A percentile compares a stretch with the other conserved stretches of the same genome.
Conservation (phyloP, 257 asterid genomes). For the Lantana camara region DNA sequence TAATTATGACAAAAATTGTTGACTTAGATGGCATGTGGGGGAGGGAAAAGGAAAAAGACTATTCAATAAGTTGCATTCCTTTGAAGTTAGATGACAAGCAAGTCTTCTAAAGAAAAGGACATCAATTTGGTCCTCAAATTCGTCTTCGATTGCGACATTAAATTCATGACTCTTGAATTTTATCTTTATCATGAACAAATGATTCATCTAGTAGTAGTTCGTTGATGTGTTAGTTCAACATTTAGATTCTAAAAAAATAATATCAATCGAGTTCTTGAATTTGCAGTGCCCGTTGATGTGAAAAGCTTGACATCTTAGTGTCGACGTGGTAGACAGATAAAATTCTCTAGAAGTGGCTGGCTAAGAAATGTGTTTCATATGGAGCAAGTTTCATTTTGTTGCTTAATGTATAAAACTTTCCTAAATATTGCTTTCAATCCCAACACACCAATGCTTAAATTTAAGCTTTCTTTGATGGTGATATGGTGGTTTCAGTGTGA, state of each 20-base stretch:
- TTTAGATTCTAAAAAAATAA: too few species aligned
- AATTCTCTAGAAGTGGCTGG: neutral
- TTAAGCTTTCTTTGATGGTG: neutral
- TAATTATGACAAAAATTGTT: neutral
- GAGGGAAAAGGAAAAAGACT: conserved; percentile 9
- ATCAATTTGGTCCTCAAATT: conserved; percentile 5
- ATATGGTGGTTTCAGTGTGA: neutral
- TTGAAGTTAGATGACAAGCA: conserved; percentile 19
- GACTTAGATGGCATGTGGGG: conserved; percentile 10
- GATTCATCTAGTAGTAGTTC: too few species aligned
- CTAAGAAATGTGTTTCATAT: neutral
- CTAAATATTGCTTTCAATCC: conserved; percentile 1
- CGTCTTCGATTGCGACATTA: conserved; percentile 21
- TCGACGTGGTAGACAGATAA: too few species aligned
- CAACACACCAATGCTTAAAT: neutral
- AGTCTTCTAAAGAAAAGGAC: conserved; percentile 32
- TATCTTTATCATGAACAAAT: too few species aligned
- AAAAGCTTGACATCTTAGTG: too few species aligned
- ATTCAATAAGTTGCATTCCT: conserved; percentile 6
- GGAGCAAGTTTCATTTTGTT: neutral
- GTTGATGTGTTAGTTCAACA: too few species aligned
- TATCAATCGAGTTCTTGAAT: too few species aligned
- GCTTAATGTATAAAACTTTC: neutral
- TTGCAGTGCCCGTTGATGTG: too few species aligned
- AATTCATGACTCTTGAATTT: too few species aligned